A percentile compares a stretch with the other conserved stretches of the same genome.
Evolutionary conservation across 2,329 filamentous ascomycete genomes (phyloP).

Genomic region (Sclerotinia borealis): DNA sequence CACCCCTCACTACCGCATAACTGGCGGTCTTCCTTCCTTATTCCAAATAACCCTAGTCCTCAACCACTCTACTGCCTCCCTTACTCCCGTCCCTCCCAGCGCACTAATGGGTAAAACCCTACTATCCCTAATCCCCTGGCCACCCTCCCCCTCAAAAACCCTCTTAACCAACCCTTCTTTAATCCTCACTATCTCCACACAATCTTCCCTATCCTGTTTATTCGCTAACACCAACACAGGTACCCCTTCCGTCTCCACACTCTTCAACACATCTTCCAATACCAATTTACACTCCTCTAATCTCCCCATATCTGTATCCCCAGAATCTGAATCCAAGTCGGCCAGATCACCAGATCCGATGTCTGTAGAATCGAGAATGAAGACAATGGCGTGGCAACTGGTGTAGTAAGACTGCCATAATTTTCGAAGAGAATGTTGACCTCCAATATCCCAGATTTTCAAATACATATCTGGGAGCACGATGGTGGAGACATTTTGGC

Average conservation of each 20-base stretch:
- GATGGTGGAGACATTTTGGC: conserved; percentile 92
- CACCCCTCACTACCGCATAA: conserved; percentile 64
- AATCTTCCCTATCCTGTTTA: conserved; percentile 96
- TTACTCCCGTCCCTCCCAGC: conserved; percentile 79
- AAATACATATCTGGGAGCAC: conserved; percentile 90
- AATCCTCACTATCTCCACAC: conserved; percentile 92
- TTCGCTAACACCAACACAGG: conserved; percentile 90
- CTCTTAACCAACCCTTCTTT: conserved; percentile 94
- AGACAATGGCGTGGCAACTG: conserved; percentile 92
- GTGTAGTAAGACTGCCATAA: conserved; percentile 96
- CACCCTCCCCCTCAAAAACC: conserved; percentile 93
- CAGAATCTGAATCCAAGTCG: not conserved
- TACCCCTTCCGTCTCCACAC: conserved; percentile 83
- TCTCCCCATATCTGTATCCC: conserved; percentile 45
- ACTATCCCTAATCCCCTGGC: conserved; percentile 78
- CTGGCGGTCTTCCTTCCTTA: conserved; percentile 82
- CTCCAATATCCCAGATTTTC: conserved; percentile 97
- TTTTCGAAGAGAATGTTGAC: conserved; percentile 79
- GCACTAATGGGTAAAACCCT: conserved; percentile 87
- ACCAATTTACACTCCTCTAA: conserved; percentile 86
- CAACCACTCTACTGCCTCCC: conserved; percentile 96
- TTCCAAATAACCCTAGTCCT: conserved; percentile 92
- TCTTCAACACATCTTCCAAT: conserved; percentile 81
- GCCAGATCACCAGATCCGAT: conserved; percentile 63
- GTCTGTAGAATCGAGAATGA: conserved; percentile 93